Evolutionary conservation across 106 monocot species (phyloP), one percentile per base, ranked within the genome.

Genomic region (Dendrobium huoshanense): DNA sequence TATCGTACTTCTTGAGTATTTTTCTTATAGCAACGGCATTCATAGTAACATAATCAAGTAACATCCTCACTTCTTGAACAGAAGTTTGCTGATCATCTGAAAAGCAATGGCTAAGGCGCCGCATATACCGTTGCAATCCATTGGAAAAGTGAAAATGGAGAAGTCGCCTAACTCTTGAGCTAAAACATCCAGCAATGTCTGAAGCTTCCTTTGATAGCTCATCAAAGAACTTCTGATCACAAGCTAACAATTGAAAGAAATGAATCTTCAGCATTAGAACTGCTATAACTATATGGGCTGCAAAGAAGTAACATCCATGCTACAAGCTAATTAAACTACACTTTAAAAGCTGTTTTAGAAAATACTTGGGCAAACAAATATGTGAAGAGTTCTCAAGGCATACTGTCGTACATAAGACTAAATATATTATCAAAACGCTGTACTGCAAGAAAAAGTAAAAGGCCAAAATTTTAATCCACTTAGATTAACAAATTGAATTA

Each of bases 1-100:
- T 94, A 77, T 94, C 94, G 84, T 94, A 94, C 83, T 94, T 94
- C 77, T 94, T 94, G 27, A 94, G 89, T 54, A 94, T 89, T 77
- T 94, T 94, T 8, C 87, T 70, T 45, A 94, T 89, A 44, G 94
- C 94, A 80, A 87, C 88, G 49, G 91, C 88, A 91, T 94, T 94
- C 82, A 88, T 85, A 4, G 89, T 89, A 6, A 91, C 86, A 70
- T 94, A 91, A 82, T 91, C 91, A 74, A 91, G 88, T 67, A 94
- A 18, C 86, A 91, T 83, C 75, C 84, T 87, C 73, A 91, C 91
- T 87, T 89, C 88, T 84, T 88, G 86, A 78, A 87, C 61, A 85
- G 86, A 83, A 42, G 81, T 27, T 78, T 78, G 81, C 31, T 91
- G 89, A 73, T 88, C 81, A 88, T 87, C 83, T 40, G 55, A 76